Evolutionary conservation across 2,329 filamentous ascomycete species (phyloP).

Genomic region (Trichoderma breve): DNA sequence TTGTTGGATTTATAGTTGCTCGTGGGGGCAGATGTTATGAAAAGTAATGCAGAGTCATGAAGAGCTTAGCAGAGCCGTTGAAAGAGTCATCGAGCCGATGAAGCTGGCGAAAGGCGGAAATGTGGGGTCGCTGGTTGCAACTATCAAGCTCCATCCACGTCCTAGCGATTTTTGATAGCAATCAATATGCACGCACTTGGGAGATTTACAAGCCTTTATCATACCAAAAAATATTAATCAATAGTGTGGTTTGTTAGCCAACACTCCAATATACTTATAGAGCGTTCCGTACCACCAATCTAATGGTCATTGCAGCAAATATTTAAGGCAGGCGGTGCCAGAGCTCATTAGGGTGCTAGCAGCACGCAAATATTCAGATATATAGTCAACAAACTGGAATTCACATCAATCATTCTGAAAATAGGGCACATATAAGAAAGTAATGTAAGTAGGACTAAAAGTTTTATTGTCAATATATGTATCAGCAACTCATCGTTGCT

Average conservation of each 20-base stretch:
- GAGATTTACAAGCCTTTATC: not conserved
- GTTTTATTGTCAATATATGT: not conserved
- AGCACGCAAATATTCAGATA: not conserved
- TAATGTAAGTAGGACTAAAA: not conserved
- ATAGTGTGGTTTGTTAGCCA: not conserved
- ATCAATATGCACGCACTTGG: not conserved
- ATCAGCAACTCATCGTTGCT: not conserved
- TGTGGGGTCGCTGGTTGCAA: not conserved
- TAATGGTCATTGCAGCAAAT: not conserved
- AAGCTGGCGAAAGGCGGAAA: not conserved
- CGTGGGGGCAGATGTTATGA: not conserved
- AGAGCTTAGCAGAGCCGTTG: not conserved
- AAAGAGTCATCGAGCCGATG: conserved; percentile 14
- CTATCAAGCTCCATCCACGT: not conserved
- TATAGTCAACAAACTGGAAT: not conserved
- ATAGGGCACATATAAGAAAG: not conserved
- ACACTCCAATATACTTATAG: not conserved
- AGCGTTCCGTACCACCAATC: not conserved
- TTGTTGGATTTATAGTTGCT: not conserved
- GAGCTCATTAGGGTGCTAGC: not conserved
- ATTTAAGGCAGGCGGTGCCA: not conserved
- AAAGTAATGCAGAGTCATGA: not conserved
- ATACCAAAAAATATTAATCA: not conserved
- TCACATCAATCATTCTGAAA: not conserved
- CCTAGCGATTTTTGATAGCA: not conserved